Base-by-base conservation (phyloP, 257 asterid genomes). In the Striga asiatica region DNA sequence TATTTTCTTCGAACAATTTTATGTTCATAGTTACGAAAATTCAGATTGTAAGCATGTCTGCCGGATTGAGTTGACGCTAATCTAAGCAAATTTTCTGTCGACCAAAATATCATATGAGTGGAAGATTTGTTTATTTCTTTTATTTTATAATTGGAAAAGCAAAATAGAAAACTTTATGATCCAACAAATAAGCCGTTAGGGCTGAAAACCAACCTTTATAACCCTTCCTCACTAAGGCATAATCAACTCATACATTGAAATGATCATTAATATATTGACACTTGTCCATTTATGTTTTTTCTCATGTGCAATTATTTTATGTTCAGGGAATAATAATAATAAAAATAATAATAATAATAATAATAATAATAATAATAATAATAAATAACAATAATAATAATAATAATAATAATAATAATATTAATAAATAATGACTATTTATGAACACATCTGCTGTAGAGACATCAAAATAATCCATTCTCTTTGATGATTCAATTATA, bases 1-100 rank as follows among this genome's bases (percentile, higher is more conserved):
- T n/a, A n/a, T n/a, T n/a, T n/a, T n/a, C n/a, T n/a, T n/a, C n/a
- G n/a, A n/a, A n/a, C n/a, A n/a, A n/a, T n/a, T n/a, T n/a, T n/a
- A n/a, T n/a, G n/a, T n/a, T n/a, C n/a, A n/a, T n/a, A n/a, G n/a
- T 7, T 29, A 29, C 35, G 35, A 29, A 19, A 2, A 37, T 37
- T 11, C n/a, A 4, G 10, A 16, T 41, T 41, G 8, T 14, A 41
- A 41, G 81, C 61, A 65, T 68, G 68, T 60, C 53, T 58, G 70
- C 65, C 64, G 68, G 61, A 60, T 57, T 54, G 65, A 52, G 81
- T 52, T 82, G 50, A 78, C 84, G 60, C 78, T 64, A 43, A 72
- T 76, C 63, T 67, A 80, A 82, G 95, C 93, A 80, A 85, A 75
- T 68, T 70, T 54, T 38, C 76, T 75, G 88, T 79, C 78, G 64